Evolutionary conservation across 2,329 filamentous ascomycete genomes (phyloP), one percentile per base, ranked within the genome.

Genomic region (Pezicula radicicola): DNA sequence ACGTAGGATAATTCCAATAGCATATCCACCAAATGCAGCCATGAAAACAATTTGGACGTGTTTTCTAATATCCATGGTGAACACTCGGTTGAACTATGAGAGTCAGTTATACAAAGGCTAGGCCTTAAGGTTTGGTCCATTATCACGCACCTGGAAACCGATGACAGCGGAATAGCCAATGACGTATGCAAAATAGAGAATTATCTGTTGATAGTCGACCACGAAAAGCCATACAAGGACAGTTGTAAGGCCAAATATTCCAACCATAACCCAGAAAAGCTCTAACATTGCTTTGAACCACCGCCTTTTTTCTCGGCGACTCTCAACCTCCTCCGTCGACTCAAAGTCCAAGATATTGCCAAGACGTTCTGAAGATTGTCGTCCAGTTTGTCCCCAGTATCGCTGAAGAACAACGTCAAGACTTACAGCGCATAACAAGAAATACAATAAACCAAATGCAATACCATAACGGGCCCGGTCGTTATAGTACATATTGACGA

Each of bases 391-490:
- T 7, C 62, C 60, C 70, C 70, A 72, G 55, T 70, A 69, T 18
- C 67, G 63, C 50, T 70, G 66, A 19, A 72, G 59, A 3, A 67
- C 66, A 6, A 61, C 60, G 41, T 72, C 70, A 8, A 72, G 60
- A 1, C 63, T 59, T 59, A 72, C 70, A 55, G 69, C 69, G 0
- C 64, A 63, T 1, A 62, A 56, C 41, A 69, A 67, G 50, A 72
- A 72, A 58, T 71, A 72, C 5, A 70, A 55, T 25, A 72, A 65
- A n/a, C 66, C 64, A 35, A 71, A 66, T 49, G 68, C 71, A 46
- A 72, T 66, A 45, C 66, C 68, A 44, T 72, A 72, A 33, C 69
- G 63, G 3, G 69, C 64, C 6, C 67, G 63, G 25, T 57, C 56
- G 45, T 66, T 57, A 21, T 57, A 60, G 48, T 70, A 71, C 6